These are phyloP conservation scores for Rhododendron kiyosumense DNA, from an alignment of 148 eudicot genomes.

Conservation along the genomic window DNA sequence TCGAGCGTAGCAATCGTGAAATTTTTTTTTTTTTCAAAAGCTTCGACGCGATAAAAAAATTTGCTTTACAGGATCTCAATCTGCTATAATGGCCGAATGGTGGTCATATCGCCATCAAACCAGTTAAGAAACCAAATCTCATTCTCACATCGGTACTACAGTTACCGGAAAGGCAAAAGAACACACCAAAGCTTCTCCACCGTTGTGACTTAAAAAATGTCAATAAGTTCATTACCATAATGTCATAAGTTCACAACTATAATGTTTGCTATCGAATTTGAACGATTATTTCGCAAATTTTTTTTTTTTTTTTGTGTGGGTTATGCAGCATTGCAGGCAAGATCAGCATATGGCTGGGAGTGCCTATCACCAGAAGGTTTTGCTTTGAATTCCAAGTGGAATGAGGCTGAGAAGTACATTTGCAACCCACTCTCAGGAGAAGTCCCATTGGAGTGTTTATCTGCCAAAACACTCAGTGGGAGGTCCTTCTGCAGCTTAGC, in stretches of 20 bases:
- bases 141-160: too few species aligned
- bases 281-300: neutral
- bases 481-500: slow-evolving; percentile 52
- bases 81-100: neutral
- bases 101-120: too few species aligned
- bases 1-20: neutral
- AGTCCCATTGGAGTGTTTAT: slow-evolving; percentile 91
- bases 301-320: neutral
- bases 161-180: too few species aligned
- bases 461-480: slow-evolving; percentile 74
- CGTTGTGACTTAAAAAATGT: too few species aligned
- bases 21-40: neutral
- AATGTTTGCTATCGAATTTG: neutral
- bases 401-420: slow-evolving; percentile 91
- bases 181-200: too few species aligned
- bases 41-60: neutral
- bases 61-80: too few species aligned
- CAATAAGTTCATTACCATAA: too few species aligned
- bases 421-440: slow-evolving; percentile 87
- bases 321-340: slow-evolving; percentile 76
- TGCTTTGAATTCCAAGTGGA: slow-evolving; percentile 84
- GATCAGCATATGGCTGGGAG: slow-evolving; percentile 72
- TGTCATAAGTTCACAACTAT: too few species aligned
- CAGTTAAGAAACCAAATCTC: too few species aligned
- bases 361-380: slow-evolving; percentile 66